Base-by-base conservation (phyloP, 768 basidiomycete genomes). In the Russula sp. region DNA sequence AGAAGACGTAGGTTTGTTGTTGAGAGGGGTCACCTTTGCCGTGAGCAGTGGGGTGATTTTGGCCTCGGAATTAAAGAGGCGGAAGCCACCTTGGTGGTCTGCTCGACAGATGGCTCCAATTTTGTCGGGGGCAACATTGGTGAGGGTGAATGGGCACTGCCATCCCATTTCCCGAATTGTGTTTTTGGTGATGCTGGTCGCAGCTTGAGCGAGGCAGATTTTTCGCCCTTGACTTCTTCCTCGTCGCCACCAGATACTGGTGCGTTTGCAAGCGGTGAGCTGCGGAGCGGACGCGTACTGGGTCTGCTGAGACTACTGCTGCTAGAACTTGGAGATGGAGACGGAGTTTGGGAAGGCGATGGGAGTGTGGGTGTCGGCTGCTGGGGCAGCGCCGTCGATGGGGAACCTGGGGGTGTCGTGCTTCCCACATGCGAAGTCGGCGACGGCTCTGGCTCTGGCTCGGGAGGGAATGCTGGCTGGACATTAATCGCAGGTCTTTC, bases 221-320 rank as follows among this genome's bases (percentile, higher is more conserved):
- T 70, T 24, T 59, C 40, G 75, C 73, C 20, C 74, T 69, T 61
- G 20, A 59, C 74, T 13, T 77, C 78, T 38, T 80, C 79, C 14
- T 76, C 77, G 10, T 82, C 82, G 18, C 81, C 81, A 69, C 76
- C 63, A 28, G 67, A 66, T 78, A 82, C 61, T 76, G 76, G 58
- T 6, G 79, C 77, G 62, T 74, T 84, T 5, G 90, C 86, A 55
- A 92, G 76, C 1, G 90, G 90, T 3, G 90, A 91, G 68, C 90
- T 92, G n/a, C 88, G 84, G 3, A 79, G 74, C 0, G 89, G 89
- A 8, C 86, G 82, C 9, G 88, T 81, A 53, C 81, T 85, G 1
- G 84, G 84, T 44, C 87, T 79, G 22, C 85, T 83, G 22, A 82
- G 78, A 38, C 84, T 83, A 20, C 81, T 72, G 26, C 80, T 79